Base-by-base conservation (phyloP, 805 yeast genomes). In the Pichia exigua region DNA sequence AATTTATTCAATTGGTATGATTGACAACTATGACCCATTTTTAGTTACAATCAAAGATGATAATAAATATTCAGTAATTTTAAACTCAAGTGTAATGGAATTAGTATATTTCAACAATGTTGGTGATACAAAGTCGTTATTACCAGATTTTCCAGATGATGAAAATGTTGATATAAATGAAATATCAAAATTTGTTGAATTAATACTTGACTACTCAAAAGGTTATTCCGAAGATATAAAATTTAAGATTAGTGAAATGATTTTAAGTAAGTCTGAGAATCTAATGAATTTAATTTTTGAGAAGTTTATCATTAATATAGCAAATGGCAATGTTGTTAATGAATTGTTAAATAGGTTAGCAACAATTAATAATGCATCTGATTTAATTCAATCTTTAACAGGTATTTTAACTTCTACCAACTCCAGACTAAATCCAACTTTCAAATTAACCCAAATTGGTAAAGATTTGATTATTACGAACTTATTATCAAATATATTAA, bases 241-340 rank as follows among this genome's bases (percentile, higher is more conserved):
- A 44, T 2, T 17, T 35, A 17, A 35, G 11, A 35, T 35, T 17
- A 8, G 20, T 17, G 39, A 35, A n/a, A 17, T 35, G 39, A 17
- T 35, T 35, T 17, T 35, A n/a, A 17, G 20, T 15, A 35, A 73
- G 12, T 70, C 71, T 61, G 42, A 68, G 61, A 41, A 59, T 57
- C 39, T 66, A 63, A 54, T 70, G 78, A 28, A 63, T 64, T 10
- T 61, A 7, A 66, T 78, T 7, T 78, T 80, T 54, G 72, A 73
- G 32, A 54, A 66, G 0, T 57, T 67, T 18, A 65, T 83, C 46
- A 65, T 74, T 12, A 60, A 67, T 4, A 67, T 68, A 47, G 66
- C 81, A 48, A 73, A 74, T 53, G 65, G 70, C 38, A 54, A 64
- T 1, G 67, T 70, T 38, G 63, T 75, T 38, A 57, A 67, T 32